Conservation (phyloP, 257 asterid species). For the Scutellaria galericulata region DNA sequence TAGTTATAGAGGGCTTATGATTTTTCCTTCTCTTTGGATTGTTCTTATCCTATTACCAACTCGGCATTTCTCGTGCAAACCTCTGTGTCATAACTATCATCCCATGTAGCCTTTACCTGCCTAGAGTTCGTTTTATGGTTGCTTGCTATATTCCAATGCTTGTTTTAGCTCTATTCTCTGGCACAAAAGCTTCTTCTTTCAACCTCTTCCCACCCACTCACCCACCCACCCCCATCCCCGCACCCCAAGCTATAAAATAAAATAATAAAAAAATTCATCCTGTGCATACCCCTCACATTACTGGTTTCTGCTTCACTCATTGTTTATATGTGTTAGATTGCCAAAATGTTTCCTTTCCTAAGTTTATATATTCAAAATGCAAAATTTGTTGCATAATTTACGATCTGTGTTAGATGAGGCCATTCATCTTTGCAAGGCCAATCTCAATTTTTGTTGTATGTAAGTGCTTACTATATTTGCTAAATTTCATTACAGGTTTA, state of each 20-base stretch:
- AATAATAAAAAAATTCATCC: too few species aligned
- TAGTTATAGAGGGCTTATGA: background rate
- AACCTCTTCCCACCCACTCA: background rate
- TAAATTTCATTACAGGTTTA: slow-evolving; percentile 8
- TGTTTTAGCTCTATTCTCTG: background rate
- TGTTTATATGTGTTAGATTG: too few species aligned
- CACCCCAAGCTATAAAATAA: background rate
- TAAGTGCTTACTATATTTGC: slow-evolving; percentile 14
- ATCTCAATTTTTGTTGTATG: background rate
- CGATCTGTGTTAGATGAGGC: background rate
- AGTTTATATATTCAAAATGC: too few species aligned
- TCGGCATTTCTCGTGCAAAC: background rate
- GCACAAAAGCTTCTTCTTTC: background rate
- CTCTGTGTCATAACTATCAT: background rate
- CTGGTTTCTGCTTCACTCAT: too few species aligned
- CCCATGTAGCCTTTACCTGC: background rate
- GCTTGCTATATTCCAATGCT: background rate
- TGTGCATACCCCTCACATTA: too few species aligned
- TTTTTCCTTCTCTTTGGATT: background rate
- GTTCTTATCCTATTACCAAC: slow-evolving; percentile 18
- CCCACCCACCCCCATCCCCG: too few species aligned
- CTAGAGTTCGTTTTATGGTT: background rate
- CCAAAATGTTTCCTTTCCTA: too few species aligned
- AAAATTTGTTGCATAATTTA: background rate
- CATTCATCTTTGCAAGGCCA: slow-evolving; percentile 11